phyloP scores from a whole-genome alignment of 2,329 filamentous ascomycete species.

The Pochonia chlamydosporia region DNA sequence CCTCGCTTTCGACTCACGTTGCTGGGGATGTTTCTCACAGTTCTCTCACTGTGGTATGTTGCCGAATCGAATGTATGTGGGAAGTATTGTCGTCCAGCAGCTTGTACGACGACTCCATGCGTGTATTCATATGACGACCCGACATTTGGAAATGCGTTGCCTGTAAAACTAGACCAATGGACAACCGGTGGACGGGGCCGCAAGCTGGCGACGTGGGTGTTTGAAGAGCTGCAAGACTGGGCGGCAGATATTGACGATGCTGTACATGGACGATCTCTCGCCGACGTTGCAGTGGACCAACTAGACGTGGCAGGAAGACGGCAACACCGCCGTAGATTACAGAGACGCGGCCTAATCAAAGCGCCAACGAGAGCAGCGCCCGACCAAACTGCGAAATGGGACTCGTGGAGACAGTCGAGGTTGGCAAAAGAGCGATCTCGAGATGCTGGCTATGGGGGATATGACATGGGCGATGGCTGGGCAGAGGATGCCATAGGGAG shows the following conservation, averaged over 20 bases:
- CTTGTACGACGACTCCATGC: slow-evolving; percentile 42
- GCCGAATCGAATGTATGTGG: slow-evolving; percentile 49
- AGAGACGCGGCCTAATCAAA: slow-evolving; percentile 36
- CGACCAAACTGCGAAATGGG: slow-evolving; percentile 37
- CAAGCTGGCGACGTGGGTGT: slow-evolving; percentile 24
- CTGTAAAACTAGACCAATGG: slow-evolving; percentile 60
- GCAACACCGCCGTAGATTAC: slow-evolving; percentile 43
- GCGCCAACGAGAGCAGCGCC: slow-evolving; percentile 28
- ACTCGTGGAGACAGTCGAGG: slow-evolving; percentile 37
- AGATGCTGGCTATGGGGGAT: slow-evolving; percentile 34
- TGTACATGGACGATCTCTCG: slow-evolving; percentile 38
- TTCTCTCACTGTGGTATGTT: slow-evolving; percentile 46
- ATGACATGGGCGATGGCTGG: slow-evolving; percentile 26
- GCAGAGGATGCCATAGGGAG: slow-evolving; percentile 20
- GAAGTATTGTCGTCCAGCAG: slow-evolving; percentile 47
- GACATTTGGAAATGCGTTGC: slow-evolving; percentile 53
- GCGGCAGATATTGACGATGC: slow-evolving; percentile 43
- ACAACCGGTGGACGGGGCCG: slow-evolving; percentile 46
- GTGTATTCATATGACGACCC: slow-evolving; percentile 54
- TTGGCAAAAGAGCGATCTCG: slow-evolving; percentile 33
- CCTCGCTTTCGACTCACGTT: slow-evolving; percentile 42
- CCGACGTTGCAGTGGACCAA: slow-evolving; percentile 33
- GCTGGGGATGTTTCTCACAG: slow-evolving; percentile 38
- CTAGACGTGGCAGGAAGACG: slow-evolving; percentile 42
- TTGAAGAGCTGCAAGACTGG: slow-evolving; percentile 41